phyloP scores from a whole-genome alignment of 768 basidiomycete species.

The Xerocomellus intermedius region DNA sequence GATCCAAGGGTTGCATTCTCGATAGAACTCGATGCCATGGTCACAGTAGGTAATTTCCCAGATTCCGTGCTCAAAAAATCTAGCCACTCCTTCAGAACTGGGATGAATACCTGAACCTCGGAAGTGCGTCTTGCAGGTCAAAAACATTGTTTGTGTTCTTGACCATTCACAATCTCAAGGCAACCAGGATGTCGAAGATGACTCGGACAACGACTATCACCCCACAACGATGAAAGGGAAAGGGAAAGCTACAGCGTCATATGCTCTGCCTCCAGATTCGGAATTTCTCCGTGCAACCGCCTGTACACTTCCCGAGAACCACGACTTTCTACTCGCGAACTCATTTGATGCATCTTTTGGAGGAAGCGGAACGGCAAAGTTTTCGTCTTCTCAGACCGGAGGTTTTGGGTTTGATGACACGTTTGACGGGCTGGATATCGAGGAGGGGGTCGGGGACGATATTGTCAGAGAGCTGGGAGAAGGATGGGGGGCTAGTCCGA shows the following conservation, averaged over 20 bases:
- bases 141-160: background rate
- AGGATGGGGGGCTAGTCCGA: constrained; percentile 50
- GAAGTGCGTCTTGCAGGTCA: constrained; percentile 32
- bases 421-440: constrained; percentile 56
- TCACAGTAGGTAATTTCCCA: constrained; percentile 45
- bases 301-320: constrained; percentile 70
- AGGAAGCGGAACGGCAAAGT: constrained; percentile 32
- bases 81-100: constrained; percentile 45
- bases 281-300: constrained; percentile 51
- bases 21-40: constrained; percentile 64
- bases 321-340: constrained; percentile 61
- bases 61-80: background rate
- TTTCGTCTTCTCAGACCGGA: constrained; percentile 57
- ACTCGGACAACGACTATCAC: constrained; percentile 51
- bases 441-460: constrained; percentile 68
- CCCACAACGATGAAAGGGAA: constrained; percentile 33
- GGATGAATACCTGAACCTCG: constrained; percentile 58
- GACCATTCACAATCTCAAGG: constrained; percentile 1
- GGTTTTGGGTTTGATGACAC: constrained; percentile 54
- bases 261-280: constrained; percentile 24
- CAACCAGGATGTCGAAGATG: constrained; percentile 27
- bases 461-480: constrained; percentile 73
- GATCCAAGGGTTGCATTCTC: constrained; percentile 50
- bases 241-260: constrained; percentile 28
- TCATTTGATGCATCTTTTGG: constrained; percentile 65